These are phyloP conservation scores for Populus hybrid DNA, from an alignment of 441 rosid species.

Conservation along the genomic window DNA sequence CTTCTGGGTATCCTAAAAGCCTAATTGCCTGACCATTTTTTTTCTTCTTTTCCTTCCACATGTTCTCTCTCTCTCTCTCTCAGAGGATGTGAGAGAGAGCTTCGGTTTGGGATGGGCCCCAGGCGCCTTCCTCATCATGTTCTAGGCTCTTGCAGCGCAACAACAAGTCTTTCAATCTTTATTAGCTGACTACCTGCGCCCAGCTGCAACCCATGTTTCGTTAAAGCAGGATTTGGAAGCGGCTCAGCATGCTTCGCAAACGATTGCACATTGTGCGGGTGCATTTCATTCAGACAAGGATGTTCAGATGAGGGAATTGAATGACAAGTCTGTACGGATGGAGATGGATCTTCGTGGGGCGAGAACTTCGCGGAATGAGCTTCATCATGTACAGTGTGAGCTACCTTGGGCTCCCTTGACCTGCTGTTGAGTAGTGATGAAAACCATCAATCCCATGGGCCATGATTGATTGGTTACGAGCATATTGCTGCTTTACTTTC, in stretches of 20 bases:
- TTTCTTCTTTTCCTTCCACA: too few species aligned
- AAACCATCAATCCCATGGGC: too few species aligned
- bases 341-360: conserved; percentile 68
- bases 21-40: too few species aligned
- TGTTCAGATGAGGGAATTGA: conserved; percentile 78
- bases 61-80: neutral
- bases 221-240: conserved; percentile 90
- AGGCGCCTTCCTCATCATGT: conserved; percentile 62
- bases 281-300: conserved; percentile 73
- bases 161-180: conserved; percentile 82
- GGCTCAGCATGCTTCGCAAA: conserved; percentile 69
- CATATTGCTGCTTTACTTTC: neutral
- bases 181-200: conserved; percentile 78
- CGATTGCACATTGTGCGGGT: conserved; percentile 59
- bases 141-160: conserved; percentile 75
- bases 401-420: too few species aligned
- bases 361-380: conserved; percentile 62
- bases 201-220: conserved; percentile 90
- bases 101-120: conserved; percentile 57
- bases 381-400: conserved; percentile 40
- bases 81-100: conserved; percentile 30
- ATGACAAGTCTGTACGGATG: conserved; percentile 63
- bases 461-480: too few species aligned
- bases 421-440: too few species aligned
- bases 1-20: too few species aligned